phyloP scores from a whole-genome alignment of 2,329 filamentous ascomycete species.

The Acephala macrosclerotiorum region DNA sequence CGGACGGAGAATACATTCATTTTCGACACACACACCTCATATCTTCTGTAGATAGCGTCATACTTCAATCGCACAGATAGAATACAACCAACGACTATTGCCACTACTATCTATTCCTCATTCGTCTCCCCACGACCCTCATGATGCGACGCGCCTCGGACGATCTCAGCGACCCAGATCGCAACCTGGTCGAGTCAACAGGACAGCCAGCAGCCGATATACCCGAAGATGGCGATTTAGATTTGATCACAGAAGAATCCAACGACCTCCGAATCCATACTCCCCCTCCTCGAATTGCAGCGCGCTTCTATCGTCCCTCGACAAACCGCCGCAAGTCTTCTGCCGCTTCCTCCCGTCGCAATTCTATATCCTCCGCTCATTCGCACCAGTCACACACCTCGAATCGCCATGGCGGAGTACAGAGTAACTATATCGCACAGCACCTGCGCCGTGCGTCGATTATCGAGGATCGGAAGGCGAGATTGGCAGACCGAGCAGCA shows the following conservation, averaged over 20 bases:
- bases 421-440: conserved; percentile 81
- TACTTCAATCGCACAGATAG: background rate
- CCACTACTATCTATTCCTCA: conserved; percentile 5
- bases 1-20: conserved; percentile 24
- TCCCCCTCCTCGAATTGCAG: conserved; percentile 79
- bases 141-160: conserved; percentile 44
- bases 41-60: background rate
- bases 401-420: conserved; percentile 59
- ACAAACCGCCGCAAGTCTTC: conserved; percentile 76
- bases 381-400: conserved; percentile 48
- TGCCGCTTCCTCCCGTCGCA: conserved; percentile 79
- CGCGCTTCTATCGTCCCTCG: conserved; percentile 75
- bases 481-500: conserved; percentile 79
- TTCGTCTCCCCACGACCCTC: conserved; percentile 17
- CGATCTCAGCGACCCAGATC: conserved; percentile 44
- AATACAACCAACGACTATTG: conserved; percentile 14
- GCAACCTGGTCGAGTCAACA: conserved; percentile 43
- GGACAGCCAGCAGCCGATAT: conserved; percentile 30
- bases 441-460: conserved; percentile 82
- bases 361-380: conserved; percentile 79
- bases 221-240: conserved; percentile 36
- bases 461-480: conserved; percentile 80
- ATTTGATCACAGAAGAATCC: conserved; percentile 42
- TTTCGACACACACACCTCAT: conserved; percentile 16
- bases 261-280: conserved; percentile 53